A percentile compares a stretch with the other conserved stretches of the same genome.
Evolutionary conservation across 1,284 basidiomycete genomes (phyloP).

Genomic region (Cryptococcus sp.): DNA sequence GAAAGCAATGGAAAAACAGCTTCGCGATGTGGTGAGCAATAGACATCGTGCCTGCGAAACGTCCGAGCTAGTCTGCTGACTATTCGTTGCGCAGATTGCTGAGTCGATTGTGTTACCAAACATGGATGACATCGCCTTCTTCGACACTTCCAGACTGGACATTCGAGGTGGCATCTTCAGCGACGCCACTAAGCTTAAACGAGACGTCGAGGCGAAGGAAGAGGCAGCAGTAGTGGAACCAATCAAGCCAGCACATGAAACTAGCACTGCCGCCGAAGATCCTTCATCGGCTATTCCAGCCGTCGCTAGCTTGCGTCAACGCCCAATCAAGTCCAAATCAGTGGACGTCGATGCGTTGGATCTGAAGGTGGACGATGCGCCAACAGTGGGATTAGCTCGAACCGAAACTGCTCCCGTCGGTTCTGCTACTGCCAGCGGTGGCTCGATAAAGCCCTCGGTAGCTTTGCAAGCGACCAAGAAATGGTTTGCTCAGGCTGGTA

Average conservation of each 20-base stretch:
- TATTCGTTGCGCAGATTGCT: slow-evolving; percentile 63
- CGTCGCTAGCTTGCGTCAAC: slow-evolving; percentile 19
- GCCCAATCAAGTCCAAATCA: slow-evolving; percentile 20
- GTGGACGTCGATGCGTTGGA: slow-evolving; percentile 3
- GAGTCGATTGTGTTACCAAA: slow-evolving; percentile 94
- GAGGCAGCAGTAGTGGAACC: slow-evolving; percentile 1
- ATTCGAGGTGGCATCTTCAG: slow-evolving; percentile 89
- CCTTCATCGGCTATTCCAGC: slow-evolving; percentile 26
- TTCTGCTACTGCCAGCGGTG: background rate
- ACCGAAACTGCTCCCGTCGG: slow-evolving; percentile 29
- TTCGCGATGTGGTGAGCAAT: slow-evolving; percentile 78
- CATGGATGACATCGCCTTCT: slow-evolving; percentile 97
- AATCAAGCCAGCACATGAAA: slow-evolving; percentile 9
- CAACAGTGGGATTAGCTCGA: slow-evolving; percentile 13
- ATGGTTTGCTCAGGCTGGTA: slow-evolving; percentile 30
- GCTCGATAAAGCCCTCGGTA: slow-evolving; percentile 8
- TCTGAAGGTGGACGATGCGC: slow-evolving; percentile 5
- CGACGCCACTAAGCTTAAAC: slow-evolving; percentile 61
- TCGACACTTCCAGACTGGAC: slow-evolving; percentile 68
- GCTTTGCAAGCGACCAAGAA: slow-evolving; percentile 27
- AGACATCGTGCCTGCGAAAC: background rate
- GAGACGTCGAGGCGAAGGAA: slow-evolving; percentile 8
- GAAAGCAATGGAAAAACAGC: slow-evolving; percentile 80
- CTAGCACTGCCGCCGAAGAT: slow-evolving; percentile 20
- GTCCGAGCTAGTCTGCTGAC: background rate